phyloP scores from a whole-genome alignment of 345 rosid species.

The Euphorbia peplus region DNA sequence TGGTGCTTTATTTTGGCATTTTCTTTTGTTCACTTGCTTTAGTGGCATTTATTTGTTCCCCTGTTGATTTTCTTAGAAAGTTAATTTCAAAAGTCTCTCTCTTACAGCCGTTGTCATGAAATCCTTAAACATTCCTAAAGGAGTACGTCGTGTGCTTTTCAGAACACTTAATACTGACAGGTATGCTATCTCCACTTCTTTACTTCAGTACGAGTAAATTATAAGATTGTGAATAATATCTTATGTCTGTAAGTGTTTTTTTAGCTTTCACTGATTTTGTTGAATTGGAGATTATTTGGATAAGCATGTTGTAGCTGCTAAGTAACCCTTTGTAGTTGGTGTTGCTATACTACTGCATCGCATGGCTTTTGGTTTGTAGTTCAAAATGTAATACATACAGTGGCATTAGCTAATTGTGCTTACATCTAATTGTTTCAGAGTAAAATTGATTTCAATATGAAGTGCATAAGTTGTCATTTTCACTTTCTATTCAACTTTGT shows the following conservation, averaged over 20 bases:
- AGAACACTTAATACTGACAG: slow-evolving; percentile 84
- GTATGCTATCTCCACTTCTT: slow-evolving; percentile 24
- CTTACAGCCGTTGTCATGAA: slow-evolving; percentile 75
- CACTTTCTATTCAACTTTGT: too few species aligned
- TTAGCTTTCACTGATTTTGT: background rate
- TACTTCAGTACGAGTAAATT: background rate
- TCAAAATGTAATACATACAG: background rate
- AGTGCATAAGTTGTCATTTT: background rate
- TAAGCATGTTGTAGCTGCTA: background rate
- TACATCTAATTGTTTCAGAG: background rate
- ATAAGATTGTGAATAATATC: background rate
- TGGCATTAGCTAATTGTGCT: background rate
- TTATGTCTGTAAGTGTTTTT: background rate
- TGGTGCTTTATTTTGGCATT: background rate
- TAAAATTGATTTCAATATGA: background rate
- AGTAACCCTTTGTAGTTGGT: background rate
- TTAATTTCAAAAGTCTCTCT: background rate
- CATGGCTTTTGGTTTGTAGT: background rate
- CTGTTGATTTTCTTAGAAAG: background rate
- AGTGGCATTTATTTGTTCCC: background rate
- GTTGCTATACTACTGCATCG: background rate
- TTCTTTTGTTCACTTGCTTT: background rate
- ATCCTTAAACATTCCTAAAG: slow-evolving; percentile 70
- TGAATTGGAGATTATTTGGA: background rate
- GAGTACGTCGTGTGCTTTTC: slow-evolving; percentile 79